Evolutionary conservation across 441 rosid species (phyloP).

Genomic region (Populus hybrid): DNA sequence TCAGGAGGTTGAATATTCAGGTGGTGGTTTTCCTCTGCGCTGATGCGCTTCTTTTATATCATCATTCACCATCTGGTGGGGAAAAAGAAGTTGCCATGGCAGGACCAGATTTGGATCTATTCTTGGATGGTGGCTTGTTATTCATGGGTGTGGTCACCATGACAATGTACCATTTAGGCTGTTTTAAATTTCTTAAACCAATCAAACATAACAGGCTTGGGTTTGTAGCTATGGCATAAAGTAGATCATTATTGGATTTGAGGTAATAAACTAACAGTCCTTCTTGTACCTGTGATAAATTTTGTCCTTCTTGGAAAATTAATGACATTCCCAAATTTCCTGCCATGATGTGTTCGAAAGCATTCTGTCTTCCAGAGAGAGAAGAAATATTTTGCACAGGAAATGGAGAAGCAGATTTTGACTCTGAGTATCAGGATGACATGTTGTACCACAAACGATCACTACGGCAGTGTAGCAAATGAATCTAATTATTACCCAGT

Average conservation of each 20-base stretch:
- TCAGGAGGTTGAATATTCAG: slow-evolving; percentile 95
- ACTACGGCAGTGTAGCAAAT: no score
- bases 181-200: not conserved
- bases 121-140: not conserved
- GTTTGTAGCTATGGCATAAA: slow-evolving; percentile 9
- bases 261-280: not conserved
- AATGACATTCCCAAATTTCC: no score
- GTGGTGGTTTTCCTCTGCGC: slow-evolving; percentile 64
- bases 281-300: not conserved
- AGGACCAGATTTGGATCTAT: not conserved
- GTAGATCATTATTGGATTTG: not conserved
- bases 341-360: no score
- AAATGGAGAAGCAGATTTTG: no score
- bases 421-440: no score
- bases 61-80: not conserved
- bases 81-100: not conserved
- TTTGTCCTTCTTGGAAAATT: no score
- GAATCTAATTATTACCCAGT: no score
- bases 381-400: no score
- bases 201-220: slow-evolving; percentile 1
- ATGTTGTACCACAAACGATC: no score
- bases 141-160: not conserved
- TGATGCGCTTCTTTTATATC: not conserved
- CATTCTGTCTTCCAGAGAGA: no score
- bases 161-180: not conserved